phyloP scores from a whole-genome alignment of 148 eudicot genomes.

The Nyssa sinensis region DNA sequence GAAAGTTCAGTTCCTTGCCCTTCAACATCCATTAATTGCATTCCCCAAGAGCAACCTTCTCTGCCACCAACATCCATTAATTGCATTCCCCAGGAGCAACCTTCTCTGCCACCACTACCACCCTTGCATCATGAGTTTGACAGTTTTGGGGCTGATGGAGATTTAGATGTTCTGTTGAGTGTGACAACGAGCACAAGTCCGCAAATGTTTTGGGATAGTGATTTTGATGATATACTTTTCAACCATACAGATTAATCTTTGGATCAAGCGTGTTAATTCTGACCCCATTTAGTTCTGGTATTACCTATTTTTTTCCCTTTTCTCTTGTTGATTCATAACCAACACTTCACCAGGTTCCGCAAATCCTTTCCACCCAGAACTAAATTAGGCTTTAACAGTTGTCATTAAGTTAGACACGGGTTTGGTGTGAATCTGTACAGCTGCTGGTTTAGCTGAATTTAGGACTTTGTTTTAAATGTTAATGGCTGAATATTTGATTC shows the following conservation, averaged over 20 bases:
- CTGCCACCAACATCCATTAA: neutral
- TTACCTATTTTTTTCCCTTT: neutral
- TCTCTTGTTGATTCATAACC: neutral
- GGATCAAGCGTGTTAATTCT: too few relatives aligned
- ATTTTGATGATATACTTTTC: neutral
- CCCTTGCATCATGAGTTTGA: neutral
- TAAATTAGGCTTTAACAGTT: neutral
- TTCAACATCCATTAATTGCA: neutral
- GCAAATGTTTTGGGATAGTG: neutral
- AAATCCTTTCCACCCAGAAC: too few relatives aligned
- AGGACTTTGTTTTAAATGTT: too few relatives aligned
- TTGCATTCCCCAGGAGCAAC: slow-evolving; percentile 3
- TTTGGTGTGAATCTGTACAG: neutral
- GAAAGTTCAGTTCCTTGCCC: slow-evolving; percentile 1
- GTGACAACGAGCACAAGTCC: neutral
- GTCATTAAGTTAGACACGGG: neutral
- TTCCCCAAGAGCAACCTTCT: slow-evolving; percentile 8
- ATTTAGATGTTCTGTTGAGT: slow-evolving; percentile 6
- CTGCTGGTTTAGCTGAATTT: neutral
- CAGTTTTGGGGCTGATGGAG: neutral
- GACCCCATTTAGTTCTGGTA: neutral
- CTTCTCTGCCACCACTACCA: neutral
- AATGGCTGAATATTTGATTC: too few relatives aligned
- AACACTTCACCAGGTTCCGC: neutral
- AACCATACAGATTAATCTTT: neutral